Conservation (phyloP, 1,284 basidiomycete species). For the Papiliotrema laurentii region DNA sequence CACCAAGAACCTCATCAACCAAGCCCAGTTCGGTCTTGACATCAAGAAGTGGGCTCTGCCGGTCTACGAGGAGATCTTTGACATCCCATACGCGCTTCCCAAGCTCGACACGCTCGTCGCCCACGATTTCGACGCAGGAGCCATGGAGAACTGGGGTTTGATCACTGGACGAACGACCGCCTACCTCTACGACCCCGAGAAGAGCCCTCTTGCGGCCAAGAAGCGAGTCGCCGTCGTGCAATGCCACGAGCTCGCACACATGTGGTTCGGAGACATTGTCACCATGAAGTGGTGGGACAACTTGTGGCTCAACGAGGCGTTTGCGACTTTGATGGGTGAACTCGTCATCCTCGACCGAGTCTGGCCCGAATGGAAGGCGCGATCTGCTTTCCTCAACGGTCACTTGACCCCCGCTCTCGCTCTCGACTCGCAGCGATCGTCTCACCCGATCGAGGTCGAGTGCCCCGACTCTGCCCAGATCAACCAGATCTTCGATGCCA, state of each 20-base stretch:
- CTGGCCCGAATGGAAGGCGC: constrained; percentile 56
- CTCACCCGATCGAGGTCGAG: constrained; percentile 91
- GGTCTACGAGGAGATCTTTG: constrained; percentile 88
- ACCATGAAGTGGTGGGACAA: constrained; percentile 96
- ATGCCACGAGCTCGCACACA: constrained; percentile 49
- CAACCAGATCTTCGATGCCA: constrained; percentile 80
- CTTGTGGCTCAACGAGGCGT: constrained; percentile 68
- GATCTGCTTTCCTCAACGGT: constrained; percentile 53
- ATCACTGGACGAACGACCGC: constrained; percentile 85
- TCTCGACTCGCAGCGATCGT: constrained; percentile 84
- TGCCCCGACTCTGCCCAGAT: constrained; percentile 83
- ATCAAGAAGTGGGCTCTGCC: constrained; percentile 82
- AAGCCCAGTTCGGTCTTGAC: constrained; percentile 68
- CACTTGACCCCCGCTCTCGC: constrained; percentile 61
- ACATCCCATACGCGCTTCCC: constrained; percentile 84
- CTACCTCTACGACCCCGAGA: constrained; percentile 76
- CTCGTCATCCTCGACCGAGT: constrained; percentile 74
- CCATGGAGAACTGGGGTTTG: constrained; percentile 95
- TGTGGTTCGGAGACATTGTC: constrained; percentile 81
- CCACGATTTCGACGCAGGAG: constrained; percentile 84
- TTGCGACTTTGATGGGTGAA: constrained; percentile 82
- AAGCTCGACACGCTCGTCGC: constrained; percentile 84
- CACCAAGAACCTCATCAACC: constrained; percentile 77
- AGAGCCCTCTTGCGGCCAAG: constrained; percentile 68
- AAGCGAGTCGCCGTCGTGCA: constrained; percentile 74